Base-by-base conservation (phyloP, 177 flowering plant genomes). In the Vitis hybrid region DNA sequence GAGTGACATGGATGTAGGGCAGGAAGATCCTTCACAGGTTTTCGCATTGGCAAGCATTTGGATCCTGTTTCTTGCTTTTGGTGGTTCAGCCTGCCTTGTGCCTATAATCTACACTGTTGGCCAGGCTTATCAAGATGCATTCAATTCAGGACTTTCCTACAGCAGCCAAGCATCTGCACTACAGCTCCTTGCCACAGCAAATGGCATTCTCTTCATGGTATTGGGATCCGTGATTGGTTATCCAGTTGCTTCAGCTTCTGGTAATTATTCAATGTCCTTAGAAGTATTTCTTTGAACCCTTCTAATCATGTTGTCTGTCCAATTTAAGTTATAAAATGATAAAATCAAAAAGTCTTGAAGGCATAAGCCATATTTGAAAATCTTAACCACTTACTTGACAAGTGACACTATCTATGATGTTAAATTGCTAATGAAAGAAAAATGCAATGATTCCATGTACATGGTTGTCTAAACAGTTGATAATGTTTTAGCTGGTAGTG, bases 1-100 rank as follows among this genome's bases (percentile, higher is more conserved):
- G 74, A 84, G 66, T 85, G 82, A 74, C 72, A 65, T 86, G 84
- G 78, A 63, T 88, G 97, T 95, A 91, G 98, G 94, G 96, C 99
- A 95, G 99, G 98, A 85, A 84, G 99, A 95, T 76, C 84, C 81
- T 69, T 89, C 98, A 62, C 97, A 90, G 87, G 94, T 87, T 76
- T 81, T 88, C 58, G 88, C 90, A 50, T 75, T 95, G 68, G 97
- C 94, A 21, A 84, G 90, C 71, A 88, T 91, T 64, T 95, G 99
- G 99, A 60, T 85, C 77, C 76, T 95, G 75, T 71, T 95, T 69
- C 84, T 95, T 62, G 81, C 84, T 12, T 72, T 93, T 76, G 94
- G 96, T 27, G 35, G 90, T 78, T 85, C 87, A 35, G 85, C 85
- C 3, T 87, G 84, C 72, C 81, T 88, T 67, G 74, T 85, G 76